Evolutionary conservation across 345 rosid genomes (phyloP), one percentile per base, ranked within the genome.

Genomic region (Citrus australasica): DNA sequence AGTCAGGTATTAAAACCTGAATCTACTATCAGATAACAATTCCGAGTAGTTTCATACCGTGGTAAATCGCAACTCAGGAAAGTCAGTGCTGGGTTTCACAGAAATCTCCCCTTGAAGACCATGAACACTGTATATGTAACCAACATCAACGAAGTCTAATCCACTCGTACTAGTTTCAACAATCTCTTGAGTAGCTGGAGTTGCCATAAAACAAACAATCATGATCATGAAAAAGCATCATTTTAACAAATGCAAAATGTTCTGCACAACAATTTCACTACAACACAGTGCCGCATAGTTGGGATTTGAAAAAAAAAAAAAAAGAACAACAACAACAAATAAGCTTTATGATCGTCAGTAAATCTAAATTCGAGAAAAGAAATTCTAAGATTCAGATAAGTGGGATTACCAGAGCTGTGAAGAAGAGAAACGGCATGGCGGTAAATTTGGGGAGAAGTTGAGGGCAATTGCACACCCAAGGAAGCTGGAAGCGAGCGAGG

Each of bases 101-200:
- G 89, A 91, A 81, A 92, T 70, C 82, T 93, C 98, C 7, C 98
- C 98, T 64, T 86, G 92, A 6, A 95, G 84, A 17, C 98, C 98
- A 82, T 93, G 98, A 79, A 84, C 93, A 83, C 89, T 79, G 71
- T 94, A 85, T 80, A 93, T 42, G 81, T 86, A 91, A 62, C 98
- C 98, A 76, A 95, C 84, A 79, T 92, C 97, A 67, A 95, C 90
- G 63, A 88, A 89, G 37, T 85, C 90, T 25, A 80, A 37, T 75
- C 33, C 91, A 17, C 66, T 42, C 46, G 76, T 46, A 37, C 81
- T 80, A 21, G 86, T 82, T 84, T 90, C 94, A 75, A 84, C 80
- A 67, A 70, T 79, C 80, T 88, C 92, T 53, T 85, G 74, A 58
- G 85, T 80, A 86, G 90, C 95, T 87, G 82, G 73, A 82, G 60